These are phyloP conservation scores for Trametopsis cervina DNA, from an alignment of 768 basidiomycete species.

Conservation along the genomic window DNA sequence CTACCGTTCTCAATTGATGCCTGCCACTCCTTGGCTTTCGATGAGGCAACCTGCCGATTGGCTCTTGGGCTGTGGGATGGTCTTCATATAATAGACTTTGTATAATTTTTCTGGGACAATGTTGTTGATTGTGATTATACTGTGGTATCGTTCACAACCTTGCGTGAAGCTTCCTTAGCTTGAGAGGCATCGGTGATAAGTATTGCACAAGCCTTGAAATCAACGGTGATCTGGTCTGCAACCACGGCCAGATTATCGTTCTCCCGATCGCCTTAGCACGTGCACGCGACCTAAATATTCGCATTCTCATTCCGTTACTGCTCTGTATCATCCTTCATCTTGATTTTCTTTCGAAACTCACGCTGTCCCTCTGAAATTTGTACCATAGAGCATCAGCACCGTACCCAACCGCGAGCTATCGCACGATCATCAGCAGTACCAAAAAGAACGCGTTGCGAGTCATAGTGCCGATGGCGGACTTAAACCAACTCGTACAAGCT, in stretches of 20 bases:
- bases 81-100: conserved; percentile 39
- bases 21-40: conserved; percentile 43
- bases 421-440: background rate
- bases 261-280: conserved; percentile 5
- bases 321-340: conserved; percentile 2
- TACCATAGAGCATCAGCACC: background rate
- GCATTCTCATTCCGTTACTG: conserved; percentile 3
- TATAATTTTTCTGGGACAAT: conserved; percentile 11
- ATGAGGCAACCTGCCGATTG: conserved; percentile 48
- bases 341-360: background rate
- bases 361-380: background rate
- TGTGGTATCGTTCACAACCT: too few relatives aligned
- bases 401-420: background rate
- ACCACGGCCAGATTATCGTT: background rate
- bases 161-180: too few relatives aligned
- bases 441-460: background rate
- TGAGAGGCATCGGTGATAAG: too few relatives aligned
- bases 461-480: conserved; percentile 45
- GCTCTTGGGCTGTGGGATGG: conserved; percentile 46
- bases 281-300: conserved; percentile 17
- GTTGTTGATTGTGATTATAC: too few relatives aligned
- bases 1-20: conserved; percentile 44
- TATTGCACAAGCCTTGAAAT: too few relatives aligned
- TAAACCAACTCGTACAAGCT: conserved; percentile 74
- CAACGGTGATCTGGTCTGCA: too few relatives aligned